phyloP scores from a whole-genome alignment of 257 asterid genomes.

The Nicotiana paniculata region DNA sequence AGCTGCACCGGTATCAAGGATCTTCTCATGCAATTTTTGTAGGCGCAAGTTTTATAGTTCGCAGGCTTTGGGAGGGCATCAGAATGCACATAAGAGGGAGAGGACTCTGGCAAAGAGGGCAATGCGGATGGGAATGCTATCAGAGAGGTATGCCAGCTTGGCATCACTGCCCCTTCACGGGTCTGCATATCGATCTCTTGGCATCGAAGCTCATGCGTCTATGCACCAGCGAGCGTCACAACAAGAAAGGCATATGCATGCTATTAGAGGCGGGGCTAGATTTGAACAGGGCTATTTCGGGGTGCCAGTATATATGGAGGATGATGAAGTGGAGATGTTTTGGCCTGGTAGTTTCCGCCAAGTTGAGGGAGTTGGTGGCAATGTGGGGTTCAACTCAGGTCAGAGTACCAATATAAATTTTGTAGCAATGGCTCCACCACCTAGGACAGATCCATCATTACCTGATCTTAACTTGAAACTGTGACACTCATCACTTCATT shows the following conservation, averaged over 20 bases:
- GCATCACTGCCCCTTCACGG: slow-evolving; percentile 89
- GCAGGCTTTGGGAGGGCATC: slow-evolving; percentile 95
- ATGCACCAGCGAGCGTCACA: slow-evolving; percentile 41
- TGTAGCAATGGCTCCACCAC: slow-evolving; percentile 32
- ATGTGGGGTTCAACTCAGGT: slow-evolving; percentile 25
- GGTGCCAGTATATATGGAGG: slow-evolving; percentile 49
- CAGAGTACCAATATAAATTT: slow-evolving; percentile 35
- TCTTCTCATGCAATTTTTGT: slow-evolving; percentile 91
- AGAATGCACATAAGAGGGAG: slow-evolving; percentile 94
- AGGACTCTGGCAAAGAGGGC: slow-evolving; percentile 87
- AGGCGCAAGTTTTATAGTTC: slow-evolving; percentile 91
- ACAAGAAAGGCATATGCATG: slow-evolving; percentile 36
- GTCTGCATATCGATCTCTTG: slow-evolving; percentile 57
- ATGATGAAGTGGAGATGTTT: slow-evolving; percentile 49
- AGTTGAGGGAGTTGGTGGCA: slow-evolving; percentile 34
- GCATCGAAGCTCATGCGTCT: slow-evolving; percentile 75
- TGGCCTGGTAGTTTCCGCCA: slow-evolving; percentile 96
- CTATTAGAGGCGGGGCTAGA: slow-evolving; percentile 51
- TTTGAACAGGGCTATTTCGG: slow-evolving; percentile 60
- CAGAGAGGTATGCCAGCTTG: slow-evolving; percentile 72
- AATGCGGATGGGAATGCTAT: slow-evolving; percentile 76
- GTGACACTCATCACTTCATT: slow-evolving; percentile 19
- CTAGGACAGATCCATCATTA: slow-evolving; percentile 39
- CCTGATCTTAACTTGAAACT: slow-evolving; percentile 83
- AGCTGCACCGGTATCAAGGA: slow-evolving; percentile 28